These are phyloP conservation scores for Diphasiastrum complanatum DNA, from an alignment of 83 land plant genomes.

Conservation along the genomic window DNA sequence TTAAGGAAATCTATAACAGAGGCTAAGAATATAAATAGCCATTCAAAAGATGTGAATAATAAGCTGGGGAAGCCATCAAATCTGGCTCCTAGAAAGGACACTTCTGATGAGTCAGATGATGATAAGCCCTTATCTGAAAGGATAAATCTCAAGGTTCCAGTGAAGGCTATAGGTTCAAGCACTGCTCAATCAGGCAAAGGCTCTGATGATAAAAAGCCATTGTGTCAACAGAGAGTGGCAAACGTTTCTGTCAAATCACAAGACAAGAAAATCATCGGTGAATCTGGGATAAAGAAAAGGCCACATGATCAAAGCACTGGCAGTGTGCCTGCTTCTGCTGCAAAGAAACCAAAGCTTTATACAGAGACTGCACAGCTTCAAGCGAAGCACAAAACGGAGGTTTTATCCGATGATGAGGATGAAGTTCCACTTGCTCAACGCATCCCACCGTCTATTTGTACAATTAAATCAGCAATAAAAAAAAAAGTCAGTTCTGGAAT, in stretches of 20 bases:
- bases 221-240: too few species aligned
- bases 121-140: too few species aligned
- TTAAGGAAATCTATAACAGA: too few species aligned
- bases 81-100: not conserved
- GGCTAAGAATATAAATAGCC: not conserved
- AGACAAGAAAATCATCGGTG: too few species aligned
- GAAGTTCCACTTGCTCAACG: slow-evolving; percentile 26
- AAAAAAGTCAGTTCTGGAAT: slow-evolving; percentile 15
- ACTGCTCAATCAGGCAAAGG: not conserved
- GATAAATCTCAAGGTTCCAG: too few species aligned
- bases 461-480: slow-evolving; percentile 4
- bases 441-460: not conserved
- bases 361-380: too few species aligned
- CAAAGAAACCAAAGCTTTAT: too few species aligned
- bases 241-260: too few species aligned
- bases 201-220: slow-evolving; percentile 15
- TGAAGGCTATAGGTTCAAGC: slow-evolving; percentile 5
- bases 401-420: slow-evolving; percentile 21
- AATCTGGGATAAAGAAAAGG: not conserved
- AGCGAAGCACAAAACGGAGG: slow-evolving; percentile 5
- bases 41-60: not conserved
- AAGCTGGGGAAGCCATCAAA: not conserved
- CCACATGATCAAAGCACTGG: not conserved
- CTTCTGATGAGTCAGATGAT: slow-evolving; percentile 32
- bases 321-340: not conserved